Conservation (phyloP, 345 rosid genomes). For the Lenwebbia sp. region DNA sequence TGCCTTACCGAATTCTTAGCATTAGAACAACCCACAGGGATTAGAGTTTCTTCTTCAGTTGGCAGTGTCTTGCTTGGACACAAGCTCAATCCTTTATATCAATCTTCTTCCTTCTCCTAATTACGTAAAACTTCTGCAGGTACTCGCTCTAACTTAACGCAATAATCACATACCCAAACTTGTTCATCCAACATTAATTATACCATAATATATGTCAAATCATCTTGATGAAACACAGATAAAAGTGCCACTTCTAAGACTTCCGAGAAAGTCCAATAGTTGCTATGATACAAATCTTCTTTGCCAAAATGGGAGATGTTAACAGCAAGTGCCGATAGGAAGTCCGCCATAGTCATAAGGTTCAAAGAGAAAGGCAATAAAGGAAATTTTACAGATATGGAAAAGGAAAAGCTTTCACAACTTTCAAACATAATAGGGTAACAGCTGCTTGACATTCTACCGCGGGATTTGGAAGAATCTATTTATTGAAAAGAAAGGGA, state of each 20-base stretch:
- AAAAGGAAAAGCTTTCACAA: not conserved
- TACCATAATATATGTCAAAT: not conserved
- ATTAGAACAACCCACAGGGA: not conserved
- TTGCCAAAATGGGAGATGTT: not conserved
- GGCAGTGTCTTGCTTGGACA: not conserved
- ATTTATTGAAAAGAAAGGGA: not conserved
- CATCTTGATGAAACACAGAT: not conserved
- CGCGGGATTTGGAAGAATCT: not conserved
- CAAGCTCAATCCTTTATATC: not conserved
- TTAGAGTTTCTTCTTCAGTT: not conserved
- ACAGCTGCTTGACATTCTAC: not conserved
- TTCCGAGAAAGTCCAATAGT: not conserved
- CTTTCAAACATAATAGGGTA: not conserved
- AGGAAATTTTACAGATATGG: not conserved
- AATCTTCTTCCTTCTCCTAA: not conserved
- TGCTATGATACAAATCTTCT: not conserved
- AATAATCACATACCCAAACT: not conserved
- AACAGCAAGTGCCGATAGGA: not conserved
- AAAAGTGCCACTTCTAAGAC: not conserved
- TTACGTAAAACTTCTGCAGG: not conserved
- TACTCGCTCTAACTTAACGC: not conserved
- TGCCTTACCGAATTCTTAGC: not conserved
- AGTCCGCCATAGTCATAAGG: not conserved
- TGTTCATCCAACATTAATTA: not conserved
- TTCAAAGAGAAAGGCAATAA: not conserved